These are phyloP conservation scores for Grammothele lineata DNA, from an alignment of 768 basidiomycete species.

Conservation along the genomic window DNA sequence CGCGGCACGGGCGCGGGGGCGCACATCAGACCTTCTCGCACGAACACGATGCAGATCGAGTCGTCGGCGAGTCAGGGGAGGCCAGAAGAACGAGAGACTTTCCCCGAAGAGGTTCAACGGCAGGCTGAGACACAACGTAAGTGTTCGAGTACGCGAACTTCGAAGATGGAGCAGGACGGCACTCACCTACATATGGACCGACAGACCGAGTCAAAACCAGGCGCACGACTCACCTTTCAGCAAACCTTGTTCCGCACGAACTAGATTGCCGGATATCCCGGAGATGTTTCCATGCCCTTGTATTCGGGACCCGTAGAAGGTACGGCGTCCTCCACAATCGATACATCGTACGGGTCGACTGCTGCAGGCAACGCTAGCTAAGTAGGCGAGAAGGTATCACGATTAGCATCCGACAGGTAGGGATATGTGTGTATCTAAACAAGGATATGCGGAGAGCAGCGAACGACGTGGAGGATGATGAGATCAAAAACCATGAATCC, in stretches of 20 bases:
- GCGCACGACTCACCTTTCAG: too few relatives aligned
- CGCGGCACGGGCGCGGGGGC: not conserved
- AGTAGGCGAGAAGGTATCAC: conserved; percentile 12
- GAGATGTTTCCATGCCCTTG: conserved; percentile 8
- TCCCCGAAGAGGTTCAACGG: too few relatives aligned
- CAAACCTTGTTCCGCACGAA: not conserved
- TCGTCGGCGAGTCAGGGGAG: too few relatives aligned
- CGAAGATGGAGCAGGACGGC: too few relatives aligned
- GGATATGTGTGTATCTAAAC: conserved; percentile 5
- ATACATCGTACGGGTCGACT: conserved; percentile 10
- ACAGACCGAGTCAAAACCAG: not conserved
- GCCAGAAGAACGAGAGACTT: too few relatives aligned
- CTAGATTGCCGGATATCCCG: too few relatives aligned
- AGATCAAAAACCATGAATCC: conserved; percentile 7
- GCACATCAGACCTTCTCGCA: conserved; percentile 3
- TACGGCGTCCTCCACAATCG: conserved; percentile 5
- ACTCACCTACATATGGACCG: conserved; percentile 7
- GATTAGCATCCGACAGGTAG: conserved; percentile 17
- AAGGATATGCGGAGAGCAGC: conserved; percentile 4
- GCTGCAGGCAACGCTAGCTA: conserved; percentile 4
- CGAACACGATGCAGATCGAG: too few relatives aligned
- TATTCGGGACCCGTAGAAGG: conserved; percentile 4
- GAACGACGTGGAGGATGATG: not conserved
- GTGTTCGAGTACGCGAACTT: too few relatives aligned
- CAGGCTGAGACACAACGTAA: too few relatives aligned